These are phyloP conservation scores for Entomortierella parvispora DNA, from an alignment of 192 early-diverging fungal genomes.

Conservation along the genomic window DNA sequence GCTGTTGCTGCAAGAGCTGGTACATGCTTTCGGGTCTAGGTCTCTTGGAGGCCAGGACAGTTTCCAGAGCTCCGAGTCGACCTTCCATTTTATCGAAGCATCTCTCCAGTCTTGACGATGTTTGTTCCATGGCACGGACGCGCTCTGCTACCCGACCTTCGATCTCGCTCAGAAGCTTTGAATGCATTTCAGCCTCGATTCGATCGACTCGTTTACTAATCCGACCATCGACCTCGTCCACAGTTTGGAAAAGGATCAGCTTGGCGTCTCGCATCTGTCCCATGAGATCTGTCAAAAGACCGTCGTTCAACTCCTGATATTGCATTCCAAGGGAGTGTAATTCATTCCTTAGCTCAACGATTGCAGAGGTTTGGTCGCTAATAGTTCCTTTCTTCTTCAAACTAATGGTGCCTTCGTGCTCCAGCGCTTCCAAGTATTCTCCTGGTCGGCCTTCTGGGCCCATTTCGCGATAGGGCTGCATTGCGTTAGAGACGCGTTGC, in stretches of 20 bases:
- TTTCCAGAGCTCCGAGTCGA: slow-evolving; percentile 38
- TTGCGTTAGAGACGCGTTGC: slow-evolving; percentile 9
- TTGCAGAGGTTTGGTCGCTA: slow-evolving; percentile 21
- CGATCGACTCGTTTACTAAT: slow-evolving; percentile 46
- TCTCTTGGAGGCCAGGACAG: slow-evolving; percentile 36
- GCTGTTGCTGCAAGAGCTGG: slow-evolving; percentile 42
- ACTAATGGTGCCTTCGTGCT: slow-evolving; percentile 21
- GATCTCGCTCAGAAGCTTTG: slow-evolving; percentile 45
- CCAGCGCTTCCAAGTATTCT: slow-evolving; percentile 26
- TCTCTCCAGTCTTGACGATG: slow-evolving; percentile 34
- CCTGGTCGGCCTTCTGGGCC: slow-evolving; percentile 25
- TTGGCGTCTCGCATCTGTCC: slow-evolving; percentile 52
- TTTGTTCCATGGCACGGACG: slow-evolving; percentile 48
- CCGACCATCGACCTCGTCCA: slow-evolving; percentile 49
- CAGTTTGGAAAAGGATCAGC: slow-evolving; percentile 47
- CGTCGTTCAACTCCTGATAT: slow-evolving; percentile 50
- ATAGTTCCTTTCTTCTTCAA: slow-evolving; percentile 2
- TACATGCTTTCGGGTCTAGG: slow-evolving; percentile 55
- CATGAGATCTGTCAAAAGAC: slow-evolving; percentile 44
- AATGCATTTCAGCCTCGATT: slow-evolving; percentile 54
- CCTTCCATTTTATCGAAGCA: slow-evolving; percentile 53
- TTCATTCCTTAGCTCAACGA: slow-evolving; percentile 42
- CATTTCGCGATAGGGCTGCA: slow-evolving; percentile 43
- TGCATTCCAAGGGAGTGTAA: slow-evolving; percentile 33
- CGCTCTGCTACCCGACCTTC: slow-evolving; percentile 48